Evolutionary conservation across 345 rosid species (phyloP).

Genomic region (Linum tenue): DNA sequence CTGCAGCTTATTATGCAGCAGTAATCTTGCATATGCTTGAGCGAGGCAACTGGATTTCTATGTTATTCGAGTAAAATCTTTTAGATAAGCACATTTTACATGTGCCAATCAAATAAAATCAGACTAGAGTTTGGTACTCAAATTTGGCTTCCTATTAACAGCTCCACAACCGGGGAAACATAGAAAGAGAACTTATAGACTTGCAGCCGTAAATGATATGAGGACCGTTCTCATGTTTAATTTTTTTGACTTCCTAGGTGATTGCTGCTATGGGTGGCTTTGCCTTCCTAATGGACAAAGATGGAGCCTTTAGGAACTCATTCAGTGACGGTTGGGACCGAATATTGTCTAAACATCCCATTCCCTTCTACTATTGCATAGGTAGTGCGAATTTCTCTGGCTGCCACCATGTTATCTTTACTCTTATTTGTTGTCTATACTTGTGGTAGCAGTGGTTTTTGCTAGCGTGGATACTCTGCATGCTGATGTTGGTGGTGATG

Average conservation of each 20-base stretch:
- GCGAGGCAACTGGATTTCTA: not conserved
- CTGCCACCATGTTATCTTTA: not conserved
- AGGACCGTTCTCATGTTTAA: not conserved
- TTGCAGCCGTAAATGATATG: not conserved
- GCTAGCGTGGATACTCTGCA: not conserved
- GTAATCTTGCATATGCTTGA: not conserved
- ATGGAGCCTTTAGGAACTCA: conserved; percentile 83
- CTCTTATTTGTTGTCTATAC: not conserved
- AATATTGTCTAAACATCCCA: conserved; percentile 76
- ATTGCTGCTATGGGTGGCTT: conserved; percentile 70
- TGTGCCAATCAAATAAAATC: not conserved
- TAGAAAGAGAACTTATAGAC: not conserved
- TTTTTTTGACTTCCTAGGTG: conserved; percentile 28
- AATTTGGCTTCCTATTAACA: not conserved
- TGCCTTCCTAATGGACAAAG: conserved; percentile 87
- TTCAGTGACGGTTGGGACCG: conserved; percentile 96
- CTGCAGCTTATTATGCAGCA: too few relatives aligned
- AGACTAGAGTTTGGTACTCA: not conserved
- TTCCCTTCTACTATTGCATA: conserved; percentile 88
- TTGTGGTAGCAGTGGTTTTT: not conserved
- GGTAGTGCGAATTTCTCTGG: conserved; percentile 28
- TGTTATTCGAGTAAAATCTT: not conserved
- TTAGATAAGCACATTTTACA: not conserved
- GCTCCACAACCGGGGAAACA: not conserved
- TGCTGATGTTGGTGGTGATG: not conserved